These are phyloP conservation scores for Populus alba DNA, from an alignment of 345 rosid species.

Conservation along the genomic window DNA sequence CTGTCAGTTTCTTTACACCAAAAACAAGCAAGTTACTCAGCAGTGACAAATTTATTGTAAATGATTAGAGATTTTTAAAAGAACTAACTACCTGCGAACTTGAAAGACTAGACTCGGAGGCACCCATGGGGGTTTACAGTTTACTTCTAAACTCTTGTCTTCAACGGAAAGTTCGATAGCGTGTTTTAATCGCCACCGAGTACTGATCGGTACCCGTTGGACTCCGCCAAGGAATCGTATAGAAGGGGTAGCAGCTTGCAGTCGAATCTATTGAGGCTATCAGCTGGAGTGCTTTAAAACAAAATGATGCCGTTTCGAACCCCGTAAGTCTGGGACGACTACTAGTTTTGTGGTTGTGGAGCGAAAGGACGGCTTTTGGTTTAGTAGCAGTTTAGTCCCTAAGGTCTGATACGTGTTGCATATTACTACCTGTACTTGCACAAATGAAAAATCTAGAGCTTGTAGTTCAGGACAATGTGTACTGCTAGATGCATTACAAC, in stretches of 20 bases:
- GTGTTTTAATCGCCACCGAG: neutral
- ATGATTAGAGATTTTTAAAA: conserved; percentile 4
- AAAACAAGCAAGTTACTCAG: neutral
- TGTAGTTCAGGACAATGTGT: no score
- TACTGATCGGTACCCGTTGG: neutral
- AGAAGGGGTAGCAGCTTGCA: neutral
- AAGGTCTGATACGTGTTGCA: neutral
- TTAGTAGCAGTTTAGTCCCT: neutral
- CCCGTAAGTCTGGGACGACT: neutral
- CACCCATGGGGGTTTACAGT: conserved; percentile 12
- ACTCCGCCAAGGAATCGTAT: neutral
- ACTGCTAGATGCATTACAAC: no score
- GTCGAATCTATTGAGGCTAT: no score
- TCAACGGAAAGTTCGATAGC: neutral
- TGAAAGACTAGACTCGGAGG: conserved; percentile 45
- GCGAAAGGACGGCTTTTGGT: neutral
- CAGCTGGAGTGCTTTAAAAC: no score
- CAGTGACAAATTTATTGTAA: neutral
- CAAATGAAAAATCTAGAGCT: no score
- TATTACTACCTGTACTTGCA: no score
- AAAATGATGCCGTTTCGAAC: no score
- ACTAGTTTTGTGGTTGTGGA: neutral
- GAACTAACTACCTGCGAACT: conserved; percentile 44
- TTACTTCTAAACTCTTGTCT: neutral
- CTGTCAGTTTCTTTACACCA: conserved; percentile 34